Evolutionary conservation across 176 grass and related monocot genomes (phyloP).

Genomic region (Musa troglodytarum): DNA sequence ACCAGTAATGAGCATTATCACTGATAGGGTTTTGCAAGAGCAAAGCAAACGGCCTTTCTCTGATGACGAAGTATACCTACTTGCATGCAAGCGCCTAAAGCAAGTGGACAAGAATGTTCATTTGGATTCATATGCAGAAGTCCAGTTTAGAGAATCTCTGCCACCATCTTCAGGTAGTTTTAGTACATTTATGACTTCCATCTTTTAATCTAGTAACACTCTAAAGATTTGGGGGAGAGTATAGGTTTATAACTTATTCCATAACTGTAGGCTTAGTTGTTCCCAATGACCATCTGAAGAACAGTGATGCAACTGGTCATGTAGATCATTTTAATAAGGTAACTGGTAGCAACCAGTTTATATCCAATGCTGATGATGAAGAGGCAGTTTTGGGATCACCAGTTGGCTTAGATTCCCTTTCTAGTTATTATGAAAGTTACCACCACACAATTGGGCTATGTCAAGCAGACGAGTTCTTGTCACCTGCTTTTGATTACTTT

Average conservation of each 20-base stretch:
- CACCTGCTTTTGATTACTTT: conserved; percentile 32
- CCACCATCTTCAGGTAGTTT: background rate
- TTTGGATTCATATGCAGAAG: conserved; percentile 25
- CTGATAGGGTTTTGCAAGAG: conserved; percentile 18
- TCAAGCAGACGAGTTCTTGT: conserved; percentile 25
- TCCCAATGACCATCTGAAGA: background rate
- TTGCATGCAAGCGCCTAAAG: conserved; percentile 52
- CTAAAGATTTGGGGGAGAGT: background rate
- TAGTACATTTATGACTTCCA: conserved; percentile 19
- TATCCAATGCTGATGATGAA: conserved; percentile 3
- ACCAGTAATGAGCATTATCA: background rate
- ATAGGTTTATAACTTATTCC: background rate
- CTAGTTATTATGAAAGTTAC: conserved; percentile 45
- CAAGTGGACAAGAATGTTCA: conserved; percentile 32
- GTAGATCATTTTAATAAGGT: conserved; percentile 9
- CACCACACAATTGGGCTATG: conserved; percentile 16
- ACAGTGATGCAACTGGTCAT: background rate
- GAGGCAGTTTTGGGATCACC: conserved; percentile 28
- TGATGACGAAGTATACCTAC: conserved; percentile 39
- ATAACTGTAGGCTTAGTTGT: background rate
- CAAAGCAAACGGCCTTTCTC: conserved; percentile 37
- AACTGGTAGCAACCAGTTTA: conserved; percentile 7
- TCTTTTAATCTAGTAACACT: background rate
- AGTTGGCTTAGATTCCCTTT: conserved; percentile 40
- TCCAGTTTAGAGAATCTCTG: background rate